Evolutionary conservation across 2,329 filamentous ascomycete genomes (phyloP).

Genomic region (Beauveria varroae): DNA sequence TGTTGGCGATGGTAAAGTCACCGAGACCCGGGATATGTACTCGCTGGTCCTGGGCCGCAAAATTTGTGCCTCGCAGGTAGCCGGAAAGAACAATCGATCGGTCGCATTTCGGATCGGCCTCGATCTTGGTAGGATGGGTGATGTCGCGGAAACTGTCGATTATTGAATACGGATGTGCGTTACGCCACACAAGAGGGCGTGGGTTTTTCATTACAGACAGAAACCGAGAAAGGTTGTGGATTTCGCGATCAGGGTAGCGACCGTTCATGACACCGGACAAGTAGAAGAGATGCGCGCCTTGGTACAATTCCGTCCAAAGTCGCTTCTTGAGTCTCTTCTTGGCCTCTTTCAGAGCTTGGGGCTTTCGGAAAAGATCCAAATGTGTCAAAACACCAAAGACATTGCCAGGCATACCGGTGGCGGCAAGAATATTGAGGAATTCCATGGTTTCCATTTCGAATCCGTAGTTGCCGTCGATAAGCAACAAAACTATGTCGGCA

Average conservation of each 20-base stretch:
- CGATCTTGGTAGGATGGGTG: constrained; percentile 85
- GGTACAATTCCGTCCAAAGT: constrained; percentile 95
- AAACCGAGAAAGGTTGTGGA: constrained; percentile 92
- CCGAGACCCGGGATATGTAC: constrained; percentile 91
- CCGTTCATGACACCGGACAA: constrained; percentile 95
- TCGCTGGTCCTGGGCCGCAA: constrained; percentile 73
- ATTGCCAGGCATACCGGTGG: constrained; percentile 96
- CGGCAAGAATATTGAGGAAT: constrained; percentile 87
- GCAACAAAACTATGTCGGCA: constrained; percentile 90
- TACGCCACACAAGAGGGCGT: constrained; percentile 90
- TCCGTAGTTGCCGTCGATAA: constrained; percentile 98
- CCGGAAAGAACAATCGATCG: constrained; percentile 86
- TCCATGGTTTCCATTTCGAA: constrained; percentile 99
- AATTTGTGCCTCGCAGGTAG: constrained; percentile 91
- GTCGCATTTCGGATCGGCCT: constrained; percentile 83
- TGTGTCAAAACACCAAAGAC: constrained; percentile 97
- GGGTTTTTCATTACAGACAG: constrained; percentile 99
- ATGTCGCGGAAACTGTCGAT: constrained; percentile 94
- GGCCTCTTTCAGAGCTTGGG: constrained; percentile 81
- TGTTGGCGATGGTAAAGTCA: constrained; percentile 73
- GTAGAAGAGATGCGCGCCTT: constrained; percentile 95
- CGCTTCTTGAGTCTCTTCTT: constrained; percentile 96
- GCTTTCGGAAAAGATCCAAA: constrained; percentile 90
- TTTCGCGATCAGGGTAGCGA: constrained; percentile 89
- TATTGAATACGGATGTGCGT: constrained; percentile 88